A percentile compares a stretch with the other conserved stretches of the same genome.
These are phyloP conservation scores for Fusarium oxysporum DNA, from an alignment of 2,329 filamentous ascomycete genomes.

Conservation along the genomic window DNA sequence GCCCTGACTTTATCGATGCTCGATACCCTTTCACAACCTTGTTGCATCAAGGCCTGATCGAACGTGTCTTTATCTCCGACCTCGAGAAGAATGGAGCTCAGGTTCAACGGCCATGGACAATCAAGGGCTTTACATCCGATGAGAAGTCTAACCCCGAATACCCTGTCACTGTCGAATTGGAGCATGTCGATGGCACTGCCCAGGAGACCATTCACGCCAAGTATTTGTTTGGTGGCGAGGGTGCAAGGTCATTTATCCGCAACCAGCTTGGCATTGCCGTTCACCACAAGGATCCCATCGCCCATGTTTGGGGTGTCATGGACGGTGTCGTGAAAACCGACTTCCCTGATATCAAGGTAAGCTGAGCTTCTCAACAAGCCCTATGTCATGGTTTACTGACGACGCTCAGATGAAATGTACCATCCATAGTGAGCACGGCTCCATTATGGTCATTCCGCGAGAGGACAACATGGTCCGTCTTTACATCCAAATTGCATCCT, in stretches of 20 bases:
- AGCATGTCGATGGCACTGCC: constrained; percentile 78
- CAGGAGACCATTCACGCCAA: constrained; percentile 76
- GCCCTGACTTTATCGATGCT: constrained; percentile 83
- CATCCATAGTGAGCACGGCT: constrained; percentile 79
- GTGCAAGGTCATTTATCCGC: constrained; percentile 74
- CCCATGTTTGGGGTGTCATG: constrained; percentile 81
- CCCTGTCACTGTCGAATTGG: constrained; percentile 82
- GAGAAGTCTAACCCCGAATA: constrained; percentile 70
- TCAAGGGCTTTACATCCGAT: constrained; percentile 70
- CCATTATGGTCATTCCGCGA: constrained; percentile 83
- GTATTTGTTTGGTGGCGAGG: constrained; percentile 79
- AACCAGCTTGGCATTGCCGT: constrained; percentile 76
- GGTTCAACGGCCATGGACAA: constrained; percentile 74
- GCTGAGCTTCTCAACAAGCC: constrained; percentile 14
- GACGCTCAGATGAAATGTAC: constrained; percentile 73
- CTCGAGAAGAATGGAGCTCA: constrained; percentile 69
- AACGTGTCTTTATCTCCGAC: constrained; percentile 76
- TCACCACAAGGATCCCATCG: constrained; percentile 75
- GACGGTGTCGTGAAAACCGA: constrained; percentile 78
- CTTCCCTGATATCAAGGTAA: constrained; percentile 80
- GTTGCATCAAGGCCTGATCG: constrained; percentile 78
- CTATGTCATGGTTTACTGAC: constrained; percentile 55
- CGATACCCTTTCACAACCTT: constrained; percentile 78
- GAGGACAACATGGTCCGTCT: constrained; percentile 76
- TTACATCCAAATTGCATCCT: constrained; percentile 75